Conservation (phyloP, 805 yeast species). For the Candida berthetii region DNA sequence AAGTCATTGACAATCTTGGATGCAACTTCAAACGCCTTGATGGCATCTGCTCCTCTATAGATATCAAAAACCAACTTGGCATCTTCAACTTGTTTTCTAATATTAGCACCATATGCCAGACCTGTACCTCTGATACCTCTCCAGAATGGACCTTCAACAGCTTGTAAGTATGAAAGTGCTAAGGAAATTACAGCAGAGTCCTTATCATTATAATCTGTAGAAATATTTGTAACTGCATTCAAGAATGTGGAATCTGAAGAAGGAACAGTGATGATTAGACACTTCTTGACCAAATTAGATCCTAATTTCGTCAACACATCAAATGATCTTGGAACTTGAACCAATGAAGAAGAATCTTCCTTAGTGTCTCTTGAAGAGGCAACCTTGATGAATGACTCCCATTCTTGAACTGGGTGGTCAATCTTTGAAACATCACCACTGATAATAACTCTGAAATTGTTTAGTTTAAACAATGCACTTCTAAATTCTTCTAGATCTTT, state of each 20-base stretch:
- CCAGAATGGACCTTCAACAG: conserved; percentile 97
- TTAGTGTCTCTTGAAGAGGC: background rate
- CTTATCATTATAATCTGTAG: conserved; percentile 43
- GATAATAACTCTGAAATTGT: conserved; percentile 62
- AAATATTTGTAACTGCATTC: conserved; percentile 52
- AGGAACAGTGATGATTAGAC: conserved; percentile 66
- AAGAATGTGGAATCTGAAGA: conserved; percentile 80
- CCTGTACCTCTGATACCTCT: conserved; percentile 94
- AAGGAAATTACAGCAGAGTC: conserved; percentile 69
- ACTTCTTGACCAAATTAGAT: conserved; percentile 39
- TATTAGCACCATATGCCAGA: conserved; percentile 80
- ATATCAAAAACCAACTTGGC: conserved; percentile 64
- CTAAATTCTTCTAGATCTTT: conserved; percentile 47
- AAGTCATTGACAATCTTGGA: conserved; percentile 56
- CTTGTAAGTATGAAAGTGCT: conserved; percentile 70
- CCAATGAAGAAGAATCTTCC: conserved; percentile 7
- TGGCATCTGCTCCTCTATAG: conserved; percentile 80
- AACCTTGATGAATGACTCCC: conserved; percentile 35
- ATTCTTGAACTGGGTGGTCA: conserved; percentile 48
- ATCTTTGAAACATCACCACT: conserved; percentile 60
- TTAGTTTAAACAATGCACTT: conserved; percentile 42
- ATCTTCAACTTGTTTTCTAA: conserved; percentile 52
- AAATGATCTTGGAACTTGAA: conserved; percentile 45
- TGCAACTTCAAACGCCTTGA: conserved; percentile 55
- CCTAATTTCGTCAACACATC: conserved; percentile 55